Base-by-base conservation (phyloP, 2,329 filamentous ascomycete species). In the Alternaria postmessia region DNA sequence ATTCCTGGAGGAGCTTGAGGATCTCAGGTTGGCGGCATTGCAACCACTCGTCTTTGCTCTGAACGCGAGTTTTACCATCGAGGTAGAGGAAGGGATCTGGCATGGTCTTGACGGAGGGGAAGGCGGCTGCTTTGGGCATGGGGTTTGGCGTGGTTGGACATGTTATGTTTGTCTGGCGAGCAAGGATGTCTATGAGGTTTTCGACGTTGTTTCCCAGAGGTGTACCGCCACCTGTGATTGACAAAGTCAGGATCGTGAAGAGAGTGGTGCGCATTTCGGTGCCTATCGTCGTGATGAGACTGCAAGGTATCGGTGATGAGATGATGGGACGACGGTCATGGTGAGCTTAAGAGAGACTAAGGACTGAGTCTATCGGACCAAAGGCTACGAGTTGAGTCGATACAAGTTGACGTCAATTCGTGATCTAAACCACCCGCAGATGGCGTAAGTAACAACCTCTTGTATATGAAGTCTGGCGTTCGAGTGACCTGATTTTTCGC, bases 1-100 rank as follows among this genome's bases (percentile, higher is more conserved):
- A 84, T 61, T 84, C 80, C 63, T 85, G 82, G 20, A 85, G 73
- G 64, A 85, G 68, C 59, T 80, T 75, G 39, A 84, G n/a, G 53
- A 85, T 82, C 73, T 85, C 82, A 0, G 82, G 83, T 66, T 82
- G 81, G 4, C 82, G 81, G 67, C 83, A 85, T 44, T 75, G 68
- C 64, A 80, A 81, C 82, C 82, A 85, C 63, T 84, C 81, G 39
- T 83, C 81, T 41, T 74, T 77, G 22, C 81, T 81, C 62, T 78
- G 68, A 41, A 84, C 77, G 16, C 81, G 77, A 54, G 79, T 79
- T 57, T 79, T 75, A 26, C 78, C 81, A 59, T 81, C 79, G 41
- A 79, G 69, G 75, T 81, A 71, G 71, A 83, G 73, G 69, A 82
- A 83, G 0, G 81, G 82, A 63, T 83, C 81, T 0, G 82, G 82